A percentile compares a stretch with the other conserved stretches of the same genome.
phyloP scores from a whole-genome alignment of 2,329 filamentous ascomycete species.

The Malbranchea zuffiana region DNA sequence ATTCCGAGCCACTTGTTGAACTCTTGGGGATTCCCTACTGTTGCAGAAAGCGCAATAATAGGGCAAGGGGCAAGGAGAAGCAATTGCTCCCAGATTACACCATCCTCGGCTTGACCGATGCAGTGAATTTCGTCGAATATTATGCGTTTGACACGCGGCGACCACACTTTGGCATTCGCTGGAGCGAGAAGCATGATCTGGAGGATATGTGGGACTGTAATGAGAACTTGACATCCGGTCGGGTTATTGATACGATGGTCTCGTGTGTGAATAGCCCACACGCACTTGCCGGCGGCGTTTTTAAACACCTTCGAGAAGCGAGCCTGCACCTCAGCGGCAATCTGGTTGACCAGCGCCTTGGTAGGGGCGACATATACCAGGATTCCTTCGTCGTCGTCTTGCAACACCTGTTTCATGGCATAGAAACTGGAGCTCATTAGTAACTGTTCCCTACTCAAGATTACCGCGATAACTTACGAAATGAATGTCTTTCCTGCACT shows the following conservation, averaged over 20 bases:
- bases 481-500: slow-evolving; percentile 77
- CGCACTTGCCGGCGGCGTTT: slow-evolving; percentile 51
- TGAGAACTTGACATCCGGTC: slow-evolving; percentile 60
- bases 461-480: slow-evolving; percentile 29
- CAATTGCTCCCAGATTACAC: slow-evolving; percentile 68
- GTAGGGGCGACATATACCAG: slow-evolving; percentile 72
- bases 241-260: slow-evolving; percentile 67
- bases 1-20: slow-evolving; percentile 58
- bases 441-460: background rate
- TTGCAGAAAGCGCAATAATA: slow-evolving; percentile 69
- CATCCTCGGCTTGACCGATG: slow-evolving; percentile 66
- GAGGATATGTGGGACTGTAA: slow-evolving; percentile 67
- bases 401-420: slow-evolving; percentile 65
- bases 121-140: slow-evolving; percentile 78
- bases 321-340: slow-evolving; percentile 66
- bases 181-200: slow-evolving; percentile 66
- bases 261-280: slow-evolving; percentile 69
- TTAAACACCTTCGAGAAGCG: slow-evolving; percentile 54
- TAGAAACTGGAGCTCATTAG: slow-evolving; percentile 46
- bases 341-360: slow-evolving; percentile 73
- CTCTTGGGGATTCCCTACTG: slow-evolving; percentile 62
- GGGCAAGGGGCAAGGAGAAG: slow-evolving; percentile 63
- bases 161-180: slow-evolving; percentile 56
- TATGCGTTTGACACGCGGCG: slow-evolving; percentile 57
- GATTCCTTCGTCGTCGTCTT: slow-evolving; percentile 56